Conservation (phyloP, 2,329 filamentous ascomycete genomes). For the Aspergillus unguis region DNA sequence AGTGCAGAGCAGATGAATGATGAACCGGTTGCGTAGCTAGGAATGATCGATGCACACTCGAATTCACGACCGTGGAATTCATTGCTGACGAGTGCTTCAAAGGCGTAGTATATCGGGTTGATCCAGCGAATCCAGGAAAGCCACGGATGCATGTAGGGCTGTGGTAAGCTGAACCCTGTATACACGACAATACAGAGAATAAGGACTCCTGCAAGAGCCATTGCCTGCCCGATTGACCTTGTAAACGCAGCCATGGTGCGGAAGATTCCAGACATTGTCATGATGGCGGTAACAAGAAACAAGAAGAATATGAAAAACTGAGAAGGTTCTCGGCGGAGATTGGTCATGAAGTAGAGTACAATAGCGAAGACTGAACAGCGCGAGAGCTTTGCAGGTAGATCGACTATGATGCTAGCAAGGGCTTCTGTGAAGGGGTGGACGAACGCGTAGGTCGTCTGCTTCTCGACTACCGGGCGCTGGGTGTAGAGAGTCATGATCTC, state of each 20-base stretch:
- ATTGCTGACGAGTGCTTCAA: slow-evolving; percentile 76
- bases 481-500: slow-evolving; percentile 42
- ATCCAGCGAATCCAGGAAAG: slow-evolving; percentile 76
- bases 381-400: slow-evolving; percentile 68
- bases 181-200: slow-evolving; percentile 43
- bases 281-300: slow-evolving; percentile 66
- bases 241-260: slow-evolving; percentile 72
- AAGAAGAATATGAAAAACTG: slow-evolving; percentile 85
- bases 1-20: slow-evolving; percentile 36
- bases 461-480: slow-evolving; percentile 27
- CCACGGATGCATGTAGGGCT: slow-evolving; percentile 65
- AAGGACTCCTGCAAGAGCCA: slow-evolving; percentile 53
- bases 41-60: slow-evolving; percentile 50
- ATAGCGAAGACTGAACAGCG: slow-evolving; percentile 74
- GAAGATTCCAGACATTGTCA: slow-evolving; percentile 83
- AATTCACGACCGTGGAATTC: slow-evolving; percentile 68
- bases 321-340: slow-evolving; percentile 67
- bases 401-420: slow-evolving; percentile 20
- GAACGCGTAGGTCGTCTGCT: slow-evolving; percentile 30
- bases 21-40: slow-evolving; percentile 30
- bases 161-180: slow-evolving; percentile 39
- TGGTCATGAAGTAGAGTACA: slow-evolving; percentile 80
- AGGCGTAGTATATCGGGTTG: slow-evolving; percentile 72
- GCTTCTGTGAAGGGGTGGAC: slow-evolving; percentile 25
- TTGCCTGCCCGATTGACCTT: slow-evolving; percentile 58